A percentile compares a stretch with the other conserved stretches of the same genome.
Evolutionary conservation across 306 rosid species (phyloP).

Genomic region (Prunus padus): DNA sequence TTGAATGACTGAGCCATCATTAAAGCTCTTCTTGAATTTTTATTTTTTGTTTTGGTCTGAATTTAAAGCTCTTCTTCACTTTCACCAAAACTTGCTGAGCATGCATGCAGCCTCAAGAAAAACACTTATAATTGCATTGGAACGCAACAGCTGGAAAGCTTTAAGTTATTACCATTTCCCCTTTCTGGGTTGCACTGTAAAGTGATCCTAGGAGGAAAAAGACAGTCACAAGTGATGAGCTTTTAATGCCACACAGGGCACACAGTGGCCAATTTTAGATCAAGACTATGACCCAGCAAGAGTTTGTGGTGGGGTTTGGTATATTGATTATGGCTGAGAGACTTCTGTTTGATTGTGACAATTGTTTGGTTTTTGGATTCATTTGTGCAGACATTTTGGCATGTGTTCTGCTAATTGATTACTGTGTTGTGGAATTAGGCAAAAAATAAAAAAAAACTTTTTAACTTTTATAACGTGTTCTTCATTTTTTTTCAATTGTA

Average conservation of each 20-base stretch:
- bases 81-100: background rate
- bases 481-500: too few species aligned
- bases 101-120: conserved; percentile 1
- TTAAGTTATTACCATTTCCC: background rate
- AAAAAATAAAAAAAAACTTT: too few species aligned
- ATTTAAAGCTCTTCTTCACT: background rate
- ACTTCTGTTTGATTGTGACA: background rate
- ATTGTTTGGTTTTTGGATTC: background rate
- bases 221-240: background rate
- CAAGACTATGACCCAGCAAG: background rate
- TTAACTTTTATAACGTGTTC: background rate
- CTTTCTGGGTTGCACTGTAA: background rate
- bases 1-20: conserved; percentile 14
- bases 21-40: background rate
- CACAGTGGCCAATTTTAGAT: background rate
- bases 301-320: background rate
- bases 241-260: background rate
- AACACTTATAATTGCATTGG: conserved; percentile 15
- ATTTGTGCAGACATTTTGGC: background rate
- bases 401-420: background rate
- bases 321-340: background rate
- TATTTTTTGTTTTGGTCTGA: background rate
- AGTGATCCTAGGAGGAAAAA: background rate
- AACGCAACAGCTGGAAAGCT: conserved; percentile 25
- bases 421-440: too few species aligned